These are phyloP conservation scores for Pholiota adiposa DNA, from an alignment of 1,284 basidiomycete species.

Conservation along the genomic window DNA sequence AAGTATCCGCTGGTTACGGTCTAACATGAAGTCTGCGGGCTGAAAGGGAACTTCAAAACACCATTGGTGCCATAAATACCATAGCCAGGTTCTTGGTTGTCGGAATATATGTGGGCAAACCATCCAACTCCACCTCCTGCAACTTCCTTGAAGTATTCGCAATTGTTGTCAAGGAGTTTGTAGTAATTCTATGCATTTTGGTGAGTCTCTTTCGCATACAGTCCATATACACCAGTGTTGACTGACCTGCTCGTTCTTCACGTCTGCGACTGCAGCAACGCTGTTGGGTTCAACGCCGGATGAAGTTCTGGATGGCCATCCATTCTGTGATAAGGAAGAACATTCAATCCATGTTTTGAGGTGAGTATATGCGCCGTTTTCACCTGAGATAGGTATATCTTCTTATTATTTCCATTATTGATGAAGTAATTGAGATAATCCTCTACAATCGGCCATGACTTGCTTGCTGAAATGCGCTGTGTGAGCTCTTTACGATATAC, in stretches of 20 bases:
- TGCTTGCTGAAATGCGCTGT: constrained; percentile 40
- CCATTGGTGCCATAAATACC: constrained; percentile 59
- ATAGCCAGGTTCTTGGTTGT: constrained; percentile 67
- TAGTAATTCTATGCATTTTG: constrained; percentile 56
- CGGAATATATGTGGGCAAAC: constrained; percentile 80
- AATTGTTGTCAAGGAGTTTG: constrained; percentile 66
- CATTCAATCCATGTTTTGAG: background rate
- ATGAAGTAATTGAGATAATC: constrained; percentile 68
- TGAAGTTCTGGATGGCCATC: constrained; percentile 71
- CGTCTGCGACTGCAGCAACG: constrained; percentile 54
- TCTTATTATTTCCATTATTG: constrained; percentile 62
- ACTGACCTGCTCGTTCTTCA: constrained; percentile 61
- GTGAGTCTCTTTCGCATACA: background rate
- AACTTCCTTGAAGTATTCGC: constrained; percentile 60
- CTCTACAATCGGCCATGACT: constrained; percentile 66
- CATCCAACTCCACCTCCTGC: constrained; percentile 71
- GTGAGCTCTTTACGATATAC: background rate
- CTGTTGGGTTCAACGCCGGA: constrained; percentile 63
- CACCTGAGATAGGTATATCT: constrained; percentile 74
- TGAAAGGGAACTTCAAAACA: constrained; percentile 58
- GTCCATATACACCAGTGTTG: background rate
- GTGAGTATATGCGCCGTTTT: background rate
- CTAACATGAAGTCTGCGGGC: constrained; percentile 43
- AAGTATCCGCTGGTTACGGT: background rate
- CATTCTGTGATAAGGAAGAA: constrained; percentile 51